Percentiles rank a stretch among this genome's conserved stretches.
Conservation (phyloP, 2,329 filamentous ascomycete species). For the Penicillium sp. region DNA sequence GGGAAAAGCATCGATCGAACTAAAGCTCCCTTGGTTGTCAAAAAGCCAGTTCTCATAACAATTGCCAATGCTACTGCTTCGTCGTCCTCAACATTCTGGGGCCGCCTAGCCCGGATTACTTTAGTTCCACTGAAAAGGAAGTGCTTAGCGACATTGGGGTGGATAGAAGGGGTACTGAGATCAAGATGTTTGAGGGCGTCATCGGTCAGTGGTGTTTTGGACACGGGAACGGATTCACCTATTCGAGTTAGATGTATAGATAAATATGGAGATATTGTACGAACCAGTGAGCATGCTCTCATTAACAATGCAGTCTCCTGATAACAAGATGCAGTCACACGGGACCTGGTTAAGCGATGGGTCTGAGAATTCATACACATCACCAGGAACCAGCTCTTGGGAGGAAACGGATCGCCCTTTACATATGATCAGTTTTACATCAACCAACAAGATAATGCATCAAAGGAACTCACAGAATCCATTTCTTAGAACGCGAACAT, state of each 20-base stretch:
- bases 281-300: slow-evolving; percentile 92
- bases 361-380: slow-evolving; percentile 96
- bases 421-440: slow-evolving; percentile 8
- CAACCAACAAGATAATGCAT: neutral
- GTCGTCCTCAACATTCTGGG: slow-evolving; percentile 79
- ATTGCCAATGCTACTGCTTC: slow-evolving; percentile 90
- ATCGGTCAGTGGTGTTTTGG: slow-evolving; percentile 80
- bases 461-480: slow-evolving; percentile 71
- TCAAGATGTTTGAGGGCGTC: slow-evolving; percentile 74
- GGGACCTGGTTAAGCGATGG: slow-evolving; percentile 84
- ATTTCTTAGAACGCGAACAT: slow-evolving; percentile 86
- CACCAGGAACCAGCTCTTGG: slow-evolving; percentile 85
- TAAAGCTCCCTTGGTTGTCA: slow-evolving; percentile 92
- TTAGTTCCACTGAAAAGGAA: slow-evolving; percentile 95
- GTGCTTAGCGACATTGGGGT: slow-evolving; percentile 78
- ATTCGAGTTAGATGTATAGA: slow-evolving; percentile 18
- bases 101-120: slow-evolving; percentile 83
- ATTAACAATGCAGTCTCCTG: slow-evolving; percentile 96
- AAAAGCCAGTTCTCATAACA: slow-evolving; percentile 91
- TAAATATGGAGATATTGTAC: slow-evolving; percentile 1
- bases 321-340: slow-evolving; percentile 84
- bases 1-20: slow-evolving; percentile 98
- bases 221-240: slow-evolving; percentile 95
- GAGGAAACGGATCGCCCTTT: slow-evolving; percentile 82
- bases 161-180: slow-evolving; percentile 75